These are phyloP conservation scores for Lactuca saligna DNA, from an alignment of 129 eudicot genomes.

Conservation along the genomic window DNA sequence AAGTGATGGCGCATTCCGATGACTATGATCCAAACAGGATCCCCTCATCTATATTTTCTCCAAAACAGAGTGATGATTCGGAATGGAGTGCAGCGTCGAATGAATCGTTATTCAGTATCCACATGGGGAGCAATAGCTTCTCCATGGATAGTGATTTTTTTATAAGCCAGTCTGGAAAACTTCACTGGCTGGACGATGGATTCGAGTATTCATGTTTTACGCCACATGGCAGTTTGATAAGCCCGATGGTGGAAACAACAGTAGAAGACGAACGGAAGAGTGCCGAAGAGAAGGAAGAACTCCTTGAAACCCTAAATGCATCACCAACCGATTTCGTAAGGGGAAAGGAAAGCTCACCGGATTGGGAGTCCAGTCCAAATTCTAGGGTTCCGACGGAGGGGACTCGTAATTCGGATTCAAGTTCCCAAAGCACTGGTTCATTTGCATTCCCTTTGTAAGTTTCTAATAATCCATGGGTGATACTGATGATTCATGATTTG, in stretches of 20 bases:
- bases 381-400: neutral
- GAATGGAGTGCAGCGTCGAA: slow-evolving; percentile 80
- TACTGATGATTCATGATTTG: neutral
- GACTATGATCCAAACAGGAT: slow-evolving; percentile 56
- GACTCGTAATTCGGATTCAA: slow-evolving; percentile 39
- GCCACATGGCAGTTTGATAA: slow-evolving; percentile 15
- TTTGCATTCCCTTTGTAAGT: slow-evolving; percentile 77
- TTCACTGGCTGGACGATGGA: slow-evolving; percentile 46
- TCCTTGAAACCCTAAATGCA: slow-evolving; percentile 3
- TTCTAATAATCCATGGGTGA: neutral
- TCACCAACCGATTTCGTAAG: slow-evolving; percentile 14
- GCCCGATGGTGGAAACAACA: slow-evolving; percentile 41
- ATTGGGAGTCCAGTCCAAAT: neutral
- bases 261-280: slow-evolving; percentile 33
- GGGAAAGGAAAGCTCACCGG: slow-evolving; percentile 19
- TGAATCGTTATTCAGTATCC: slow-evolving; percentile 82
- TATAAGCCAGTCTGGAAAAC: slow-evolving; percentile 49
- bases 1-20: slow-evolving; percentile 47
- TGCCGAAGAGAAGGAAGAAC: slow-evolving; percentile 30
- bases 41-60: slow-evolving; percentile 45
- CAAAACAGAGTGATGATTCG: slow-evolving; percentile 31
- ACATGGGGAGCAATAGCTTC: slow-evolving; percentile 64
- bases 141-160: slow-evolving; percentile 41
- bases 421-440: slow-evolving; percentile 50
- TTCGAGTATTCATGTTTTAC: slow-evolving; percentile 17